phyloP scores from a whole-genome alignment of 257 asterid species.

The Gentiana straminea region DNA sequence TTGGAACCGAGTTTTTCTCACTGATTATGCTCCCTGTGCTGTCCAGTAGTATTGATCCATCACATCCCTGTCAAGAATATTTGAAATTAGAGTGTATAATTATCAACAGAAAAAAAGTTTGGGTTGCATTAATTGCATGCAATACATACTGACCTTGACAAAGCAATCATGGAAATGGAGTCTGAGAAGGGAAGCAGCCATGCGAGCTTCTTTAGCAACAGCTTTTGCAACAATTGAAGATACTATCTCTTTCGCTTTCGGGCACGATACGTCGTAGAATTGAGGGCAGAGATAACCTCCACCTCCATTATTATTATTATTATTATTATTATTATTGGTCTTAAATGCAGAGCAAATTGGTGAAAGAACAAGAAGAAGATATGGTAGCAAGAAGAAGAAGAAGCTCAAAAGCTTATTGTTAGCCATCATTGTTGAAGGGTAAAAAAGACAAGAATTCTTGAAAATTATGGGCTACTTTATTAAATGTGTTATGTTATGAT shows the following conservation, averaged over 20 bases:
- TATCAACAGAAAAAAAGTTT: too few relatives aligned
- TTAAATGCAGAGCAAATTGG: slow-evolving; percentile 39
- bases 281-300: slow-evolving; percentile 70
- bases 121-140: too few relatives aligned
- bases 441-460: too few relatives aligned
- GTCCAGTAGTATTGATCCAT: slow-evolving; percentile 62
- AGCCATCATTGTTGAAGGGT: background rate
- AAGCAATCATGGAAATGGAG: slow-evolving; percentile 96
- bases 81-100: too few relatives aligned
- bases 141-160: slow-evolving; percentile 45
- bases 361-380: slow-evolving; percentile 37
- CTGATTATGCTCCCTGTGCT: slow-evolving; percentile 28
- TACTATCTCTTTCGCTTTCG: slow-evolving; percentile 51
- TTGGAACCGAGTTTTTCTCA: slow-evolving; percentile 64
- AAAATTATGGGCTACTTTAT: too few relatives aligned
- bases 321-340: slow-evolving; percentile 1
- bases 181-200: slow-evolving; percentile 88
- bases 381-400: slow-evolving; percentile 23
- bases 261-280: slow-evolving; percentile 70
- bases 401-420: slow-evolving; percentile 29
- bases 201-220: slow-evolving; percentile 69
- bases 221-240: slow-evolving; percentile 65
- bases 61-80: slow-evolving; percentile 46
- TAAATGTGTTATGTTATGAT: too few relatives aligned
- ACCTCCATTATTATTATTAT: background rate